A percentile compares a stretch with the other conserved stretches of the same genome.
These are phyloP conservation scores for Selenicereus undatus DNA, from an alignment of 148 eudicot species.

Conservation along the genomic window DNA sequence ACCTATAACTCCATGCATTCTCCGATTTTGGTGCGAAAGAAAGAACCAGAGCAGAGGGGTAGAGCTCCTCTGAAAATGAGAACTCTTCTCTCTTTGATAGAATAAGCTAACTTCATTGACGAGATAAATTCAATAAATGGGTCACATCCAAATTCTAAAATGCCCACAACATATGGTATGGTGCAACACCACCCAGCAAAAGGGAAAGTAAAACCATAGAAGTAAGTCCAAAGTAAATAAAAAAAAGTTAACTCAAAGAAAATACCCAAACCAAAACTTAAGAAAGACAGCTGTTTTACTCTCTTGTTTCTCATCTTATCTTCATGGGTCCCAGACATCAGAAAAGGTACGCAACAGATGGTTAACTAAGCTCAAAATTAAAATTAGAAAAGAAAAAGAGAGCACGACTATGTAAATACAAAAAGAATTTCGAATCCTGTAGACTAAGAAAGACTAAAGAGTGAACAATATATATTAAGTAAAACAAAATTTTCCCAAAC, in stretches of 20 bases:
- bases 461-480: too few relatives aligned
- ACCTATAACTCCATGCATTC: slow-evolving; percentile 90
- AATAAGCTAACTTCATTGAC: slow-evolving; percentile 57
- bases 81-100: slow-evolving; percentile 40
- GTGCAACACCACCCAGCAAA: background rate
- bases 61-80: slow-evolving; percentile 50
- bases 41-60: slow-evolving; percentile 57
- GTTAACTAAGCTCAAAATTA: too few relatives aligned
- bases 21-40: slow-evolving; percentile 90
- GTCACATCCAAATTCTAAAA: background rate
- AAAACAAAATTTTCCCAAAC: background rate
- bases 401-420: background rate
- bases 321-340: background rate
- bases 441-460: background rate
- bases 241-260: background rate
- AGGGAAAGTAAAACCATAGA: background rate
- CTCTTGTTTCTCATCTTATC: background rate
- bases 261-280: background rate
- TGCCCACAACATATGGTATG: background rate
- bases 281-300: too few relatives aligned
- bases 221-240: too few relatives aligned
- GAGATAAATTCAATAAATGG: slow-evolving; percentile 1
- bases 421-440: background rate
- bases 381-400: background rate
- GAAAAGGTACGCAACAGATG: background rate